Evolutionary conservation across 306 rosid species (phyloP).

Genomic region (Castanea sativa): DNA sequence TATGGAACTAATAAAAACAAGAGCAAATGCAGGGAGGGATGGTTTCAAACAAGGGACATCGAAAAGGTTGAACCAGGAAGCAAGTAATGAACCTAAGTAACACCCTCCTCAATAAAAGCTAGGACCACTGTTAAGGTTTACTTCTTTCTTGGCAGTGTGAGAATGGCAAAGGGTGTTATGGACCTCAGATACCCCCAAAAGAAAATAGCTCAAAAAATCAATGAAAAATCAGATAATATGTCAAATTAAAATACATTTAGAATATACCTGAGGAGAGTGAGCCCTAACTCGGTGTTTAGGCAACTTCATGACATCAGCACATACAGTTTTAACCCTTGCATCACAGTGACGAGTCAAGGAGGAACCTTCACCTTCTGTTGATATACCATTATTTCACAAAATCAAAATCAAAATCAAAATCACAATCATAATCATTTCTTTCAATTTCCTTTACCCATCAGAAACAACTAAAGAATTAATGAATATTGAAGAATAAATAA

Average conservation of each 20-base stretch:
- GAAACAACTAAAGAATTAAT: neutral
- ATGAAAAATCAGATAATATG: neutral
- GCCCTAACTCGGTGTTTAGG: conserved; percentile 42
- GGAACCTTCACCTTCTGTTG: conserved; percentile 89
- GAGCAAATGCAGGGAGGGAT: neutral
- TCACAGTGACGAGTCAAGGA: conserved; percentile 54
- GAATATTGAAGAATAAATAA: neutral
- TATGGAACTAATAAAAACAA: neutral
- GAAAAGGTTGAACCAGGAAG: too few species aligned
- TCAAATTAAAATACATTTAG: neutral
- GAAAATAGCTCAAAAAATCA: neutral
- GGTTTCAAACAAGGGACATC: neutral
- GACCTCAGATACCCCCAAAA: neutral
- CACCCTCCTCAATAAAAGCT: neutral
- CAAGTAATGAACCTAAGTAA: neutral
- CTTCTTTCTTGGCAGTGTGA: neutral
- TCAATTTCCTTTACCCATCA: neutral
- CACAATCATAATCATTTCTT: neutral
- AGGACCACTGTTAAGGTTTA: neutral
- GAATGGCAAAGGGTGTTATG: neutral
- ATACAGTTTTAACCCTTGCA: conserved; percentile 67
- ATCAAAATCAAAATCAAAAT: neutral
- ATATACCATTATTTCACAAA: conserved; percentile 28
- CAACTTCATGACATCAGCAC: conserved; percentile 74
- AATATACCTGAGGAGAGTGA: conserved; percentile 63